Evolutionary conservation across 2,329 filamentous ascomycete genomes (phyloP), one percentile per base, ranked within the genome.

Genomic region (Clarireedia sp.): DNA sequence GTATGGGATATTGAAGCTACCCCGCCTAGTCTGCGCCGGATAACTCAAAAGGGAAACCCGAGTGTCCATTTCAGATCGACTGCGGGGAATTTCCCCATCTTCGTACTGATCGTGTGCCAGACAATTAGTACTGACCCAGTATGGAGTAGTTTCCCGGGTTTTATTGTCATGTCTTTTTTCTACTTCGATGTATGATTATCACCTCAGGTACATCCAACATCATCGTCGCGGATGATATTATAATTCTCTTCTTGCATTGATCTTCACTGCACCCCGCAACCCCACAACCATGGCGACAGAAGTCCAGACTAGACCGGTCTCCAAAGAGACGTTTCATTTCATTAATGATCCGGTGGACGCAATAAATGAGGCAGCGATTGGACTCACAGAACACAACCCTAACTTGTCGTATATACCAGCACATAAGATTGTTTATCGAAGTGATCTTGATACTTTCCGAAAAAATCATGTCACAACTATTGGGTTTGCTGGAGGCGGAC

Each of bases 391-490:
- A 45, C 56, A 64, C 19, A 59, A 65, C 55, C 43, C 60, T 1
- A 59, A 59, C 38, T 58, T 66, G n/a, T 60, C 55, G 5, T 65
- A 64, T 40, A 51, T 57, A 2, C 38, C 58, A 4, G 58, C 57
- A 14, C 62, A 66, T 50, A 66, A 65, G 48, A 65, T 64, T 44
- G 53, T 64, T 5, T 64, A 64, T 44, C 52, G 64, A 37, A 60
- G 57, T 46, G 64, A 66, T 53, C 43, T 66, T 5, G 62, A 62
- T 10, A 51, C 52, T 4, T 66, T 65, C 47, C 37, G 63, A n/a
- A 51, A 61, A 46, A 57, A 59, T n/a, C 60, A 65, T 61, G 64
- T 65, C 19, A 66, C 62, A 23, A 64, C 60, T 5, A 65, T 66
- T 57, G 64, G 62, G 10, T 65, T 64, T 59, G 63, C 63, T 7